phyloP scores from a whole-genome alignment of 331 rosid species.

The Ulmus americana region DNA sequence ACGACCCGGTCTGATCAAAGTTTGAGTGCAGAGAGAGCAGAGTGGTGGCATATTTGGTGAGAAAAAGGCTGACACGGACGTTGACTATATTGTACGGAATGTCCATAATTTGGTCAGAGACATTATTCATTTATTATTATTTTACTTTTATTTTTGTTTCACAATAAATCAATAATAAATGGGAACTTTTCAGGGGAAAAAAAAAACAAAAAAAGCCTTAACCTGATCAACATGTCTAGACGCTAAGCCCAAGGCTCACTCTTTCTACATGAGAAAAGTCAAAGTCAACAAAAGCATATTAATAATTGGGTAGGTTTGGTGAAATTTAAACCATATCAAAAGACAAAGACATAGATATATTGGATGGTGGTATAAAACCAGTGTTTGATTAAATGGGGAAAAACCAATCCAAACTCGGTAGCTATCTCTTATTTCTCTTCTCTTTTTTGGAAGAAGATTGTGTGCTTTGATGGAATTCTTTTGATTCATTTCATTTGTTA shows the following conservation, averaged over 20 bases:
- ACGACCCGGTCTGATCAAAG: constrained; percentile 22
- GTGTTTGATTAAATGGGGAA: background rate
- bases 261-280: too few species aligned
- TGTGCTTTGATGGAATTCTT: background rate
- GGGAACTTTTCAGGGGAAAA: background rate
- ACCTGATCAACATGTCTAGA: background rate
- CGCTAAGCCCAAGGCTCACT: too few species aligned
- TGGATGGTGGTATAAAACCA: background rate
- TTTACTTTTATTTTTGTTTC: background rate
- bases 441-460: background rate
- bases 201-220: background rate
- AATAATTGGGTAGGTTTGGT: too few species aligned
- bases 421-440: background rate
- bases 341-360: too few species aligned
- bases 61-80: constrained; percentile 44
- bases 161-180: background rate
- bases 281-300: too few species aligned
- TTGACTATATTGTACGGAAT: constrained; percentile 43
- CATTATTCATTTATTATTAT: background rate
- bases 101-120: constrained; percentile 17
- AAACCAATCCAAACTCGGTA: background rate
- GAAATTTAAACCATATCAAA: too few species aligned
- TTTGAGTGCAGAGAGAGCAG: constrained; percentile 16
- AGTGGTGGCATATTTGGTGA: constrained; percentile 26
- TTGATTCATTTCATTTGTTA: background rate